Evolutionary conservation across 345 rosid species (phyloP).

Genomic region (Aurinia saxatilis): DNA sequence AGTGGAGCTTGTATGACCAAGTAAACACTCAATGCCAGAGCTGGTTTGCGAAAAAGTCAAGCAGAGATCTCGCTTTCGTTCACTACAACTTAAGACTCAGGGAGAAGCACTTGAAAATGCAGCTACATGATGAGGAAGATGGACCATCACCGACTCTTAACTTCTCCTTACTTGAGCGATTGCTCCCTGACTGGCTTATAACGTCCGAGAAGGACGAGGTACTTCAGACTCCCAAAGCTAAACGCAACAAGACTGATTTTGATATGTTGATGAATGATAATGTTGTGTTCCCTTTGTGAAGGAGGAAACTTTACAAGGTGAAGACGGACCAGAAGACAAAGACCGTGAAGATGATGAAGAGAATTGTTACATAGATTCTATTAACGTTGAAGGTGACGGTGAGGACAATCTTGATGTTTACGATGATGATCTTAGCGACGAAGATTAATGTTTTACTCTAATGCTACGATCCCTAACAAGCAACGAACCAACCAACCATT

Average conservation of each 20-base stretch:
- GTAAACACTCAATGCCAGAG: slow-evolving; percentile 48
- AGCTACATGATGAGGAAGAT: slow-evolving; percentile 31
- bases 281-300: background rate
- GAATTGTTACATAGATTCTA: background rate
- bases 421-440: slow-evolving; percentile 41
- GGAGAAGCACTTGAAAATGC: slow-evolving; percentile 41
- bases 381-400: slow-evolving; percentile 15
- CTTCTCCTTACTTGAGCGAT: slow-evolving; percentile 39
- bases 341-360: slow-evolving; percentile 8
- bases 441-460: no score
- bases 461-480: slow-evolving; percentile 3
- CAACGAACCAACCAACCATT: background rate
- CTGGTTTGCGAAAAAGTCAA: slow-evolving; percentile 43
- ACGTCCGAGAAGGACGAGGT: slow-evolving; percentile 64
- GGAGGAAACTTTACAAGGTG: slow-evolving; percentile 20
- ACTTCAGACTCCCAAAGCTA: background rate
- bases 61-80: slow-evolving; percentile 57
- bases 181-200: slow-evolving; percentile 63
- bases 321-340: slow-evolving; percentile 13
- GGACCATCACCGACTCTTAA: slow-evolving; percentile 30
- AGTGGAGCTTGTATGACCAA: slow-evolving; percentile 65
- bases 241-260: background rate
- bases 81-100: slow-evolving; percentile 71
- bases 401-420: slow-evolving; percentile 33
- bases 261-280: background rate